Percentiles rank a stretch among this genome's conserved stretches.
phyloP scores from a whole-genome alignment of 352 stramenopile species.

The Plasmopara viticola region DNA sequence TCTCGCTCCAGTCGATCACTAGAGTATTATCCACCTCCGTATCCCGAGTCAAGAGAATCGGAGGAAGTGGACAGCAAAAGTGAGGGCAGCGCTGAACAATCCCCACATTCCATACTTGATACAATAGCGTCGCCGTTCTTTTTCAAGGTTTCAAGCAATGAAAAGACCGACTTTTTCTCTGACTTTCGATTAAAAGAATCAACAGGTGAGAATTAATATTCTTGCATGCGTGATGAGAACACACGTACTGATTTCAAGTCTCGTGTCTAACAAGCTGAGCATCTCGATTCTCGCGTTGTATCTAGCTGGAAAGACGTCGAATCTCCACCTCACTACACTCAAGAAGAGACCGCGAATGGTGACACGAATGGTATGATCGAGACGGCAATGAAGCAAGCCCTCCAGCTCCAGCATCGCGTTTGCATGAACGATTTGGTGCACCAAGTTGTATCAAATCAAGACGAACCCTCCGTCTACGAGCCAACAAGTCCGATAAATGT shows the following conservation, averaged over 20 bases:
- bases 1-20: slow-evolving; percentile 1
- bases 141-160: no score
- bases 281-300: neutral
- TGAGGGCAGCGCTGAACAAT: slow-evolving; percentile 6
- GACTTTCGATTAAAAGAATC: no score
- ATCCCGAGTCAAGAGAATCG: slow-evolving; percentile 24
- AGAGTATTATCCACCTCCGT: slow-evolving; percentile 17
- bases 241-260: neutral
- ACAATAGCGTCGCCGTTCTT: slow-evolving; percentile 22
- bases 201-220: no score
- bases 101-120: slow-evolving; percentile 33
- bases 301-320: neutral
- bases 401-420: slow-evolving; percentile 48
- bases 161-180: no score
- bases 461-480: slow-evolving; percentile 5
- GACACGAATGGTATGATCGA: slow-evolving; percentile 1
- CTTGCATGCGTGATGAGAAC: no score
- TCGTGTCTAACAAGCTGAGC: slow-evolving; percentile 14
- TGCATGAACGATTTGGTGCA: slow-evolving; percentile 52
- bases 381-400: slow-evolving; percentile 21
- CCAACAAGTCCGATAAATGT: slow-evolving; percentile 2
- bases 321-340: slow-evolving; percentile 7
- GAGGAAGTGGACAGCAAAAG: slow-evolving; percentile 13
- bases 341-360: slow-evolving; percentile 1
- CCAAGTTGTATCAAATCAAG: slow-evolving; percentile 32